Conservation (phyloP, 140 eudicot genomes). For the Cichorium intybus region DNA sequence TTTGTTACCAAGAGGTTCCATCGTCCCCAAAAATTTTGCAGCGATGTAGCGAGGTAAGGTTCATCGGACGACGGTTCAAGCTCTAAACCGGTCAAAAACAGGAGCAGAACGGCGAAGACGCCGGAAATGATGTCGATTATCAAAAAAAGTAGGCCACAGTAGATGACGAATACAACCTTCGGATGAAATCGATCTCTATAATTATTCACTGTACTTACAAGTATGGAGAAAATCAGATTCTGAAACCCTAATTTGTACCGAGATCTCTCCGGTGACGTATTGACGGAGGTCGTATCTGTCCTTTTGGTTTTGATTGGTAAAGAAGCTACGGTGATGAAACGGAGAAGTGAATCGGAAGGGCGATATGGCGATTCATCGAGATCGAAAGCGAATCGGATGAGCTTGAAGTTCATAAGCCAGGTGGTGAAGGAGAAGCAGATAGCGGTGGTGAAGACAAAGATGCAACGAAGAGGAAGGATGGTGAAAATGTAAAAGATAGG, state of each 20-base stretch:
- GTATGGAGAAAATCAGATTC: slow-evolving; percentile 1
- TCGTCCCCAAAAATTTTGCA: slow-evolving; percentile 46
- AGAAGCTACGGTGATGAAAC: slow-evolving; percentile 35
- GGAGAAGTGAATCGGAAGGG: slow-evolving; percentile 22
- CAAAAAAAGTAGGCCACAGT: slow-evolving; percentile 7
- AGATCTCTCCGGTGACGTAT: neutral
- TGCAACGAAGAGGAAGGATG: slow-evolving; percentile 34
- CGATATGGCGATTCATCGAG: slow-evolving; percentile 31
- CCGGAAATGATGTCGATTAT: slow-evolving; percentile 25
- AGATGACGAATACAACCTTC: neutral
- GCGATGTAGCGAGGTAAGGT: slow-evolving; percentile 41
- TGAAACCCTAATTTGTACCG: slow-evolving; percentile 3
- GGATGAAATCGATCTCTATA: slow-evolving; percentile 8
- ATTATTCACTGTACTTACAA: slow-evolving; percentile 1
- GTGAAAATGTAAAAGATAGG: slow-evolving; percentile 31
- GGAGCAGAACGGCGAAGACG: neutral
- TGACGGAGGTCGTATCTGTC: neutral
- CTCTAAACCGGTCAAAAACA: slow-evolving; percentile 22
- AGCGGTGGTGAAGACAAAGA: slow-evolving; percentile 25
- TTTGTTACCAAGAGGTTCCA: slow-evolving; percentile 47
- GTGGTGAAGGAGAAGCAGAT: slow-evolving; percentile 37
- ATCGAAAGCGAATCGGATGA: slow-evolving; percentile 41
- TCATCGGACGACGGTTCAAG: slow-evolving; percentile 32
- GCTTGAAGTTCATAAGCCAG: slow-evolving; percentile 47
- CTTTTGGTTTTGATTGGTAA: slow-evolving; percentile 26